phyloP scores from a whole-genome alignment of 1,139 yeast genomes.

The Citeromyces siamensis region DNA sequence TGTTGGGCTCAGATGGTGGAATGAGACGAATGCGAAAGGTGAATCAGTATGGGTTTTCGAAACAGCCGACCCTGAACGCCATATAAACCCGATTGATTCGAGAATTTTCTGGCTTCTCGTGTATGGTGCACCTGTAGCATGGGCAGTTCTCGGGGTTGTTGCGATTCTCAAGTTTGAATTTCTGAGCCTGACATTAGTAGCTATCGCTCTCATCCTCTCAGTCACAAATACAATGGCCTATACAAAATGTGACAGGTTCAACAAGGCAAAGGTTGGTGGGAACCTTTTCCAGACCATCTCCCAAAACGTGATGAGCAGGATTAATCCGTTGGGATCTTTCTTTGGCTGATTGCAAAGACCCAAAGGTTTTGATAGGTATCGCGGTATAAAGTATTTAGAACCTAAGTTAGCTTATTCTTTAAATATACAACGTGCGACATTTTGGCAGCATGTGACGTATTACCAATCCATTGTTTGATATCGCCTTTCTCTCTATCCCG shows the following conservation, averaged over 20 bases:
- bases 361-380: neutral
- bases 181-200: slow-evolving; percentile 53
- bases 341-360: slow-evolving; percentile 28
- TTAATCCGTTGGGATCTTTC: slow-evolving; percentile 30
- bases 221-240: slow-evolving; percentile 81
- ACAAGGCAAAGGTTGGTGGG: slow-evolving; percentile 56
- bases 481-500: neutral
- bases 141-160: slow-evolving; percentile 63
- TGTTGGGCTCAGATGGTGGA: slow-evolving; percentile 96
- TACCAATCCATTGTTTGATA: neutral
- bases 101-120: slow-evolving; percentile 76
- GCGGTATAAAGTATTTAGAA: neutral
- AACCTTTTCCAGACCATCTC: slow-evolving; percentile 31
- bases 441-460: neutral
- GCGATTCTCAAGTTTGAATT: slow-evolving; percentile 72
- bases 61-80: slow-evolving; percentile 69
- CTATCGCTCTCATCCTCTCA: slow-evolving; percentile 59
- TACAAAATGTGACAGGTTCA: slow-evolving; percentile 82
- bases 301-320: slow-evolving; percentile 20
- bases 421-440: neutral
- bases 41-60: slow-evolving; percentile 85
- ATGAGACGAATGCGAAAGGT: slow-evolving; percentile 51
- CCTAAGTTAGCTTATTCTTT: neutral
- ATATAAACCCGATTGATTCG: slow-evolving; percentile 86
- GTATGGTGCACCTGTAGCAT: slow-evolving; percentile 62